A percentile compares a stretch with the other conserved stretches of the same genome.
These are phyloP conservation scores for Alnus glutinosa DNA, from an alignment of 306 rosid genomes.

Conservation along the genomic window DNA sequence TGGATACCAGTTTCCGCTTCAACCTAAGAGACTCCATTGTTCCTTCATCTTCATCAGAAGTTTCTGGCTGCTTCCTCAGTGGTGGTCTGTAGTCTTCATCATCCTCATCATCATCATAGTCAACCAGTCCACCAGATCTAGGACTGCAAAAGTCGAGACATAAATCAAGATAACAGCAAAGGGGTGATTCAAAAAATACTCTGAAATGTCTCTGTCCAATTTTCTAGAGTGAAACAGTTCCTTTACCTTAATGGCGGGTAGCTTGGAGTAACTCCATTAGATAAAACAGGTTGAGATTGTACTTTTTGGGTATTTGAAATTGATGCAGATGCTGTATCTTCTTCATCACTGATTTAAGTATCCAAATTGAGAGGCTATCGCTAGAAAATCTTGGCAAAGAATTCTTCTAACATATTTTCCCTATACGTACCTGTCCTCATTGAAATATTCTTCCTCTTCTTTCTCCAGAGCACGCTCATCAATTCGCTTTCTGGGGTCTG, in stretches of 20 bases:
- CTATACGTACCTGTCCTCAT: conserved; percentile 72
- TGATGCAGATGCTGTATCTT: conserved; percentile 79
- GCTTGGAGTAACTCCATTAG: conserved; percentile 73
- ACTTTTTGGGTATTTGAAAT: conserved; percentile 47
- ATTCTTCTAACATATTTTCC: neutral
- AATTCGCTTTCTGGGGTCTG: conserved; percentile 66
- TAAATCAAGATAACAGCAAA: conserved; percentile 1
- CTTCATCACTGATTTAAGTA: conserved; percentile 72
- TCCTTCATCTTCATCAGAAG: conserved; percentile 76
- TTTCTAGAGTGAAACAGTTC: neutral
- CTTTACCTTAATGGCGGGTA: conserved; percentile 57
- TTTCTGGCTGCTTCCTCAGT: conserved; percentile 64
- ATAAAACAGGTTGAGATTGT: conserved; percentile 55
- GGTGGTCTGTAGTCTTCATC: conserved; percentile 93
- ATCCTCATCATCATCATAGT: conserved; percentile 93
- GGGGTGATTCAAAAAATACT: neutral
- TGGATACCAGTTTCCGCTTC: conserved; percentile 65
- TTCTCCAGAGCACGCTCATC: conserved; percentile 93
- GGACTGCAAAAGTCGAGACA: conserved; percentile 45
- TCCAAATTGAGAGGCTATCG: conserved; percentile 22
- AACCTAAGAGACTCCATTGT: conserved; percentile 67
- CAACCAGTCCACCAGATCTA: conserved; percentile 82
- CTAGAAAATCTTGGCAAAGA: conserved; percentile 15
- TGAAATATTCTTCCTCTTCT: conserved; percentile 93
- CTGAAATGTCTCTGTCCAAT: neutral